Base-by-base conservation (phyloP, 371 early-diverging fungal species). In the Haplosporangium sp. region DNA sequence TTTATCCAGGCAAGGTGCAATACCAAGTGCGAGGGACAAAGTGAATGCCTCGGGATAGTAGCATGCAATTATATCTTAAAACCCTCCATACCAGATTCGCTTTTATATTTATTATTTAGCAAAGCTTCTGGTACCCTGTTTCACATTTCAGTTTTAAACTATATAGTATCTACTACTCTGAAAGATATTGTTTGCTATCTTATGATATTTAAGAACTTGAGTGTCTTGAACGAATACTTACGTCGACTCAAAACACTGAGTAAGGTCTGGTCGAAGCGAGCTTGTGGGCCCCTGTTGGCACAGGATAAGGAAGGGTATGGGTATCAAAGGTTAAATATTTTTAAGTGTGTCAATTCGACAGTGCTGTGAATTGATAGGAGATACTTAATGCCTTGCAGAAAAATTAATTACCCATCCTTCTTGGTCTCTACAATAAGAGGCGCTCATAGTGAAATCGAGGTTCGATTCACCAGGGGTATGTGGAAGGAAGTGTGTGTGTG, bases 221-320 rank as follows among this genome's bases (percentile, higher is more conserved):
- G 6, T 55, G 9, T 35, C 17, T 48, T 15, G 20, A 50, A 42
- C 37, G 42, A 15, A 9, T 56, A 73, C 68, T 69, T 74, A 74
- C 69, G 74, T 69, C 55, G 65, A 74, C 64, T 69, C 68, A 34
- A 74, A 69, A 37, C 74, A 74, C 20, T 50, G 74, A 55, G 69
- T 74, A 8, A 69, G 52, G 19, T 74, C 70, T 3, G 57, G 42
- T 15, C 75, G 59, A 10, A 19, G 13, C 13, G 2, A 13, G 20
- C 65, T 65, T 20, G 69, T 69, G 0, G 75, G 75, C 19, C 75
- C 75, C 75, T 75, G 19, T 19, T 27, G 19, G 37, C 20, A 55
- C 19, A 55, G 34, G 55, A 55, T 8, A 34, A 44, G 35, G 47
- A 58, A 45, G n/a, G 19, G 39, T 27, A 4, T 1, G 4, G 20